phyloP scores from a whole-genome alignment of 2,329 filamentous ascomycete species.

The Aurifilum marmelostoma region DNA sequence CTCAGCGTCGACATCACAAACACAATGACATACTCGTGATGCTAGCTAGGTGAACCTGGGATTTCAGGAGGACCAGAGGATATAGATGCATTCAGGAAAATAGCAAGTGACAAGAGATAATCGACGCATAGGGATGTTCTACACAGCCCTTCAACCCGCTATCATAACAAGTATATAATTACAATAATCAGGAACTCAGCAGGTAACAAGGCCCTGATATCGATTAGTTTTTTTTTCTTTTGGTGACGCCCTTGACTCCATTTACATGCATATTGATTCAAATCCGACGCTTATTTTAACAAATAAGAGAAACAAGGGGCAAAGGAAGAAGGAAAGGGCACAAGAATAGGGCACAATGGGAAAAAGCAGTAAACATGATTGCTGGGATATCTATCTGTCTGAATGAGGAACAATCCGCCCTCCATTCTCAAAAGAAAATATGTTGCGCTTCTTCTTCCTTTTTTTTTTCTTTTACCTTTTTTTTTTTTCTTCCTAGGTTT shows the following conservation, averaged over 20 bases:
- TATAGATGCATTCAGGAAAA: neutral
- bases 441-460: neutral
- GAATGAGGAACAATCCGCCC: neutral
- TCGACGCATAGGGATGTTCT: neutral
- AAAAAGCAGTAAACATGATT: neutral
- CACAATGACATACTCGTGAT: no score
- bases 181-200: neutral
- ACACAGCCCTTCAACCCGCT: neutral
- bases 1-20: neutral
- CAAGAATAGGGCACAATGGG: neutral
- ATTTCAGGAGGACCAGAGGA: neutral
- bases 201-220: neutral
- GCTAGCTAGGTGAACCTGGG: neutral
- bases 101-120: neutral
- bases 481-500: no score
- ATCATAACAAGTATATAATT: neutral
- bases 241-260: neutral
- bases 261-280: neutral
- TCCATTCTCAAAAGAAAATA: no score
- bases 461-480: no score
- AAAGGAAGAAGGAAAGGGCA: neutral
- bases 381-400: neutral
- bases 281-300: neutral
- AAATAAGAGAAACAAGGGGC: neutral
- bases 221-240: neutral